Conservation (phyloP, 805 yeast species). For the Wickerhamomyces xylosicus region DNA sequence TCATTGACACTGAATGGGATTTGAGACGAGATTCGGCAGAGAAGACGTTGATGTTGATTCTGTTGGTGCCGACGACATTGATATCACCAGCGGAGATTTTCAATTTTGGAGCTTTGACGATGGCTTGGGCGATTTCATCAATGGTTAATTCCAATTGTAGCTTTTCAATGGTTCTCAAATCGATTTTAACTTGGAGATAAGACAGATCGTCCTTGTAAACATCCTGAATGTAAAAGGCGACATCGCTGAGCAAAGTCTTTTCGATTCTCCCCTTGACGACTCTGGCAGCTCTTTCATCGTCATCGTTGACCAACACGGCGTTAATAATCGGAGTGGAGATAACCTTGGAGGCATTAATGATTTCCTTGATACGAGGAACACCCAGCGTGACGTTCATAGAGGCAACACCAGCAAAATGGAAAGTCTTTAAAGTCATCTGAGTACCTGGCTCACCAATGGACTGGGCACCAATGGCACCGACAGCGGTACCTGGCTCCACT, state of each 20-base stretch:
- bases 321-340: slow-evolving; percentile 96
- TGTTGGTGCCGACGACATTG: slow-evolving; percentile 51
- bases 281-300: slow-evolving; percentile 96
- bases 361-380: slow-evolving; percentile 98
- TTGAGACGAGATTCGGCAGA: slow-evolving; percentile 32
- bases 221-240: slow-evolving; percentile 86
- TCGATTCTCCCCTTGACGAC: slow-evolving; percentile 97
- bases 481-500: slow-evolving; percentile 99
- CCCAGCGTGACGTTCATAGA: slow-evolving; percentile 98
- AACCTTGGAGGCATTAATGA: slow-evolving; percentile 90
- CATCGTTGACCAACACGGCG: slow-evolving; percentile 84
- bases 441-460: slow-evolving; percentile 99
- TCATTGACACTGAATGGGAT: slow-evolving; percentile 32
- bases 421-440: slow-evolving; percentile 92
- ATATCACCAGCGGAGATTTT: slow-evolving; percentile 72
- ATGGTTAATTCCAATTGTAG: slow-evolving; percentile 82
- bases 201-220: slow-evolving; percentile 78
- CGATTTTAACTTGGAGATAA: slow-evolving; percentile 71
- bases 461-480: slow-evolving; percentile 98
- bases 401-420: slow-evolving; percentile 99
- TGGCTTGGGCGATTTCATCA: slow-evolving; percentile 78
- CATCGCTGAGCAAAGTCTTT: slow-evolving; percentile 79
- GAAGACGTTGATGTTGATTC: slow-evolving; percentile 52
- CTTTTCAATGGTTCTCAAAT: slow-evolving; percentile 74
- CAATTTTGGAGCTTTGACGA: slow-evolving; percentile 77